Percentiles rank a stretch among this genome's conserved stretches.
Evolutionary conservation across 495 filamentous ascomycete genomes (phyloP).

Genomic region (Trichoderma erinaceum): DNA sequence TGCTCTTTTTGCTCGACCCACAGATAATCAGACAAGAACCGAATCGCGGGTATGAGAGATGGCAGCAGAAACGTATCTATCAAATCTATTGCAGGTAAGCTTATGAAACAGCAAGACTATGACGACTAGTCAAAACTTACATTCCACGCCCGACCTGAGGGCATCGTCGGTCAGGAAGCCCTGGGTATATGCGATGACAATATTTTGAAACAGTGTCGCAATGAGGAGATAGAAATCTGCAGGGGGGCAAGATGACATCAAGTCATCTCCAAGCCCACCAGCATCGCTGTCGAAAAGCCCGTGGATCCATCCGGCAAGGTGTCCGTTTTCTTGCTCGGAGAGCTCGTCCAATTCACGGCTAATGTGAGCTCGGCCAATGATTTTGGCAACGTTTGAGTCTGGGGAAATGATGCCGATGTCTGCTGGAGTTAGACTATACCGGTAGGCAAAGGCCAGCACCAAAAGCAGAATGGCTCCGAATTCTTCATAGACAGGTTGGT

Average conservation of each 20-base stretch:
- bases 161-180: constrained; percentile 68
- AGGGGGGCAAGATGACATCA: constrained; percentile 85
- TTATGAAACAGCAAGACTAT: neutral
- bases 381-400: constrained; percentile 70
- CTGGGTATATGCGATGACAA: constrained; percentile 65
- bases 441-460: constrained; percentile 73
- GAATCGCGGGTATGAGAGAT: constrained; percentile 73
- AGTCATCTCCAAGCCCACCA: constrained; percentile 67
- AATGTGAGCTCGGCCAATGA: constrained; percentile 60
- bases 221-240: constrained; percentile 93
- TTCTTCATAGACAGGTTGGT: constrained; percentile 94
- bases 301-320: constrained; percentile 77
- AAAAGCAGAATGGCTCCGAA: constrained; percentile 85
- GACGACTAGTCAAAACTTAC: constrained; percentile 39
- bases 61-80: constrained; percentile 87
- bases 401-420: constrained; percentile 57
- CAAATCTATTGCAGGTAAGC: constrained; percentile 48
- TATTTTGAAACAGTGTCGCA: constrained; percentile 81
- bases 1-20: constrained; percentile 53
- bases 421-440: constrained; percentile 63
- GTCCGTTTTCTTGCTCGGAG: constrained; percentile 64
- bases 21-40: constrained; percentile 75
- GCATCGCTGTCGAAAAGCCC: constrained; percentile 81
- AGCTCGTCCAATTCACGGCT: constrained; percentile 60
- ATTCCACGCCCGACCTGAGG: constrained; percentile 84